These are phyloP conservation scores for Triticum turgidum DNA, from an alignment of 176 grass and related monocot species.

Conservation along the genomic window DNA sequence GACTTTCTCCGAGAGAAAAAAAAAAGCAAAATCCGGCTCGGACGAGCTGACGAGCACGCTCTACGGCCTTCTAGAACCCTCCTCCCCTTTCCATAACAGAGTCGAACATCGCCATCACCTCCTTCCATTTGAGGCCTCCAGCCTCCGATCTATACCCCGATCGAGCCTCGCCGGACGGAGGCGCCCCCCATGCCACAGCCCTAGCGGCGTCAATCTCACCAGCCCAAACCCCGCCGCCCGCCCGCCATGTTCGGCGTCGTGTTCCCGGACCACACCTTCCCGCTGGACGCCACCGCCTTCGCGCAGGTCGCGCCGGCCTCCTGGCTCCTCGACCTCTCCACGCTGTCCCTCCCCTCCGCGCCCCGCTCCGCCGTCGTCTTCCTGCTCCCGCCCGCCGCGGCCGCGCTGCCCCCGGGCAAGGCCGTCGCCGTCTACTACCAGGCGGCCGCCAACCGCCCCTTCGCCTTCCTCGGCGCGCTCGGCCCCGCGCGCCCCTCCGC, in stretches of 20 bases:
- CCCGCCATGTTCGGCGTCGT: slow-evolving; percentile 82
- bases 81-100: not conserved
- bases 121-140: not conserved
- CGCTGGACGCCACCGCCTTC: slow-evolving; percentile 71
- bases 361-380: slow-evolving; percentile 64
- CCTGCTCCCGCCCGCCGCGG: slow-evolving; percentile 56
- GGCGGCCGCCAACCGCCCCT: slow-evolving; percentile 56
- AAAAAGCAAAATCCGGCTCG: too few species aligned
- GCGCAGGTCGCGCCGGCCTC: slow-evolving; percentile 72
- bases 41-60: not conserved
- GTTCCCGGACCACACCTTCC: slow-evolving; percentile 83
- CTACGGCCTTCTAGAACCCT: slow-evolving; percentile 36
- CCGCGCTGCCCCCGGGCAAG: slow-evolving; percentile 70
- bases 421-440: slow-evolving; percentile 81
- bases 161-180: not conserved
- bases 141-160: not conserved
- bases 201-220: slow-evolving; percentile 15
- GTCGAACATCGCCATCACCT: not conserved
- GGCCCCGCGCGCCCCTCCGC: slow-evolving; percentile 67
- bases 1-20: too few species aligned
- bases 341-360: slow-evolving; percentile 39
- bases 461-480: slow-evolving; percentile 75
- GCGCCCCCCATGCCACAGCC: not conserved
- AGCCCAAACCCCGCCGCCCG: not conserved
- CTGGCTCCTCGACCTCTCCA: slow-evolving; percentile 77